Conservation (phyloP, 495 filamentous ascomycete genomes). For the Xylaria venustula region DNA sequence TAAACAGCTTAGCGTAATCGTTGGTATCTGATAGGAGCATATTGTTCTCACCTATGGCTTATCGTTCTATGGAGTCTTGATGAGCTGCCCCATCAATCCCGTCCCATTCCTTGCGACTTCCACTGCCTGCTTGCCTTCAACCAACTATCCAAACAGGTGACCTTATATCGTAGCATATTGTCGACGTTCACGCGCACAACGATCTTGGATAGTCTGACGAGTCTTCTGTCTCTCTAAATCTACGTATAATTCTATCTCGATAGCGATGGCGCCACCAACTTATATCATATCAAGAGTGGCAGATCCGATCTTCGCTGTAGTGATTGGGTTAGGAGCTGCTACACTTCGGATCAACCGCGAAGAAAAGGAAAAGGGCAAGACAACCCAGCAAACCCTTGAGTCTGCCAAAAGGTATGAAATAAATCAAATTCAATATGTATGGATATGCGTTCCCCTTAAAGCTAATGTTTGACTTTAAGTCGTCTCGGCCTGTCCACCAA, state of each 20-base stretch:
- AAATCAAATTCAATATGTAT: not conserved
- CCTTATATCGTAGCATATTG: too few relatives aligned
- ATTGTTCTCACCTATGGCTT: not conserved
- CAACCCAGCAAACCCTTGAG: conserved; percentile 50
- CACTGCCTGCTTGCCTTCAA: too few relatives aligned
- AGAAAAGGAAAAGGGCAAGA: conserved; percentile 66
- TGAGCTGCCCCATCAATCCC: not conserved
- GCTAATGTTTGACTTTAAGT: not conserved
- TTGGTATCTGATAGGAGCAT: not conserved
- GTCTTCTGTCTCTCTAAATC: not conserved
- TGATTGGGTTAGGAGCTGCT: conserved; percentile 68
- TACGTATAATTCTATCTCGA: not conserved
- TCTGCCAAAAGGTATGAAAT: conserved; percentile 42
- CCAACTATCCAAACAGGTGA: too few relatives aligned
- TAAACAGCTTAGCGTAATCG: not conserved
- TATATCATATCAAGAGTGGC: conserved; percentile 64
- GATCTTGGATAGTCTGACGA: not conserved
- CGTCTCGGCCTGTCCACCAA: conserved; percentile 9
- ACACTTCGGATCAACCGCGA: conserved; percentile 77
- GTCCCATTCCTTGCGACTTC: too few relatives aligned
- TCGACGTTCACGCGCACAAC: not conserved
- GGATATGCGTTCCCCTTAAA: not conserved
- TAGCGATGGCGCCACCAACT: conserved; percentile 48
- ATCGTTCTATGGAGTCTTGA: not conserved
- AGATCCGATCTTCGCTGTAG: conserved; percentile 84